phyloP scores from a whole-genome alignment of 2,329 filamentous ascomycete genomes.

The Colletotrichum lini region DNA sequence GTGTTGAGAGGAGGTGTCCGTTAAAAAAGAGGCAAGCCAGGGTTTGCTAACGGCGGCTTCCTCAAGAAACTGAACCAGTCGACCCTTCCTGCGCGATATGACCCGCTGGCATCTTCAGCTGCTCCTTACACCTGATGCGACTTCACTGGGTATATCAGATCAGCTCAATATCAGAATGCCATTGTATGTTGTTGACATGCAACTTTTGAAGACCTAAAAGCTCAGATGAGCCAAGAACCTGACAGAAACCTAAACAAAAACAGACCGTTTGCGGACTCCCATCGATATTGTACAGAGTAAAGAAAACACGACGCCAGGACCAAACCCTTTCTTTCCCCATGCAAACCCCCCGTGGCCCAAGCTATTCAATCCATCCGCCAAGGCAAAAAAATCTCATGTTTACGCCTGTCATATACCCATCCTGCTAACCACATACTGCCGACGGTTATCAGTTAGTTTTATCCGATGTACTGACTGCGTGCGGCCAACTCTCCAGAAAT shows the following conservation, averaged over 20 bases:
- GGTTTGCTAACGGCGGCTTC: not conserved
- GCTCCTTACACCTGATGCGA: not conserved
- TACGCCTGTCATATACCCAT: conserved; percentile 30
- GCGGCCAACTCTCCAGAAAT: not conserved
- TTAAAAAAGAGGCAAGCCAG: not conserved
- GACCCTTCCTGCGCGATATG: not conserved
- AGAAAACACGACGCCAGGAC: conserved; percentile 31
- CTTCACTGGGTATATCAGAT: not conserved
- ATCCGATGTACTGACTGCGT: not conserved
- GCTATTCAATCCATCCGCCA: conserved; percentile 15
- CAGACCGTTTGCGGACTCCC: conserved; percentile 25
- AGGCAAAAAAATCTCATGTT: conserved; percentile 28
- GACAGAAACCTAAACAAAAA: conserved; percentile 23
- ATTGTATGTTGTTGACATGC: conserved; percentile 11
- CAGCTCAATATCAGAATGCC: conserved; percentile 3
- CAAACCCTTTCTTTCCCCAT: conserved; percentile 16
- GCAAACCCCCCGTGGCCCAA: conserved; percentile 18
- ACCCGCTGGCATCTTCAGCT: not conserved
- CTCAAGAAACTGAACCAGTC: not conserved
- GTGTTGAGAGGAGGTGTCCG: not conserved
- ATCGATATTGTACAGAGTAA: conserved; percentile 33
- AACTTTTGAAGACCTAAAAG: conserved; percentile 31
- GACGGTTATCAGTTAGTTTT: not conserved
- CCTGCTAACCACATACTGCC: conserved; percentile 2
- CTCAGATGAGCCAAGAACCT: conserved; percentile 13